Evolutionary conservation across 2,329 filamentous ascomycete species (phyloP).

Genomic region (Tothia fuscella): DNA sequence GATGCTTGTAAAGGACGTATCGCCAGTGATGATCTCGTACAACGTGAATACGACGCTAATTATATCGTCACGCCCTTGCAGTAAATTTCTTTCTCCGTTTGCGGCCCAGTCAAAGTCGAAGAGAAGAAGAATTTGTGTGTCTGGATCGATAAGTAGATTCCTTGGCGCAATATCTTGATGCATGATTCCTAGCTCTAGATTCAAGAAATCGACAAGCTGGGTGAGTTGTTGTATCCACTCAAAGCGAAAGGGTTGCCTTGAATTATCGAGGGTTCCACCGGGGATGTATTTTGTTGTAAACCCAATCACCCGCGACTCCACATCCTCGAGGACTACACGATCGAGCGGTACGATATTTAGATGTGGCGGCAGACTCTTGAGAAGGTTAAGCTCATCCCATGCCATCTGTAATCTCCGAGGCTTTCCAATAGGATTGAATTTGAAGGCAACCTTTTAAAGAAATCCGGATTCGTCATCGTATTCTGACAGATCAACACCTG

Average conservation of each 20-base stretch:
- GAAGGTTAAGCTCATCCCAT: conserved; percentile 20
- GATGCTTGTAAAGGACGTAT: conserved; percentile 16
- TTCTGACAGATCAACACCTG: conserved; percentile 11
- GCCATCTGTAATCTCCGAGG: conserved; percentile 9
- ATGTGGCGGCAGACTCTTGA: conserved; percentile 18
- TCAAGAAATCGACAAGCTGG: conserved; percentile 17
- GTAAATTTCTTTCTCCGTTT: conserved; percentile 13
- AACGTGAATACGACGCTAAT: conserved; percentile 17
- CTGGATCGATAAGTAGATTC: conserved; percentile 20
- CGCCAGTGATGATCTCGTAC: conserved; percentile 20
- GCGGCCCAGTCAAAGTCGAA: conserved; percentile 18
- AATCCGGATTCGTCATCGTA: conserved; percentile 11
- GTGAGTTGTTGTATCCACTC: conserved; percentile 18
- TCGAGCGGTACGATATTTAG: conserved; percentile 21
- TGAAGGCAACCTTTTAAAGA: conserved; percentile 12
- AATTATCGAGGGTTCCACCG: conserved; percentile 16
- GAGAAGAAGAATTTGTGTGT: conserved; percentile 14
- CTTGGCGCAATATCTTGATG: conserved; percentile 23
- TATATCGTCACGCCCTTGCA: conserved; percentile 17
- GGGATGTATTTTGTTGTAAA: conserved; percentile 20
- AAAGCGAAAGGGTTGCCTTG: conserved; percentile 15
- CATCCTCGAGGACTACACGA: conserved; percentile 18
- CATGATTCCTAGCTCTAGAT: conserved; percentile 19
- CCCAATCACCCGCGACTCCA: conserved; percentile 18
- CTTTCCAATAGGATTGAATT: conserved; percentile 11